These are phyloP conservation scores for Tolypocladium nubicola DNA, from an alignment of 2,329 filamentous ascomycete genomes.

Conservation along the genomic window DNA sequence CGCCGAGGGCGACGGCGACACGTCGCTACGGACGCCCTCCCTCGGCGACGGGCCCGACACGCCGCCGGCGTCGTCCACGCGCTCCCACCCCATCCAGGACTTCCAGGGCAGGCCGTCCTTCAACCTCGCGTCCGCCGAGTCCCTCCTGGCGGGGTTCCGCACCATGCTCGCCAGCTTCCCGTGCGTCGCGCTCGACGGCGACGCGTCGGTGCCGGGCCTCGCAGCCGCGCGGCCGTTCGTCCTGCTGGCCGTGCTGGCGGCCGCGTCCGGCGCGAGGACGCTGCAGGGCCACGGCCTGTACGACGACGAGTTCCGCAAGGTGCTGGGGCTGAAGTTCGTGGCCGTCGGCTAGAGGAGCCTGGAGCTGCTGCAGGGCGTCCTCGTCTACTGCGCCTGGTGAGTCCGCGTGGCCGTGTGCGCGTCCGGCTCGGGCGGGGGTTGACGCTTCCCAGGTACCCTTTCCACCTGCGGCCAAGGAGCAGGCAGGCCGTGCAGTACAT, in stretches of 20 bases:
- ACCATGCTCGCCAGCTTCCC: constrained; percentile 33
- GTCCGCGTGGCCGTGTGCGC: neutral
- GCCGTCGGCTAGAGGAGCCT: constrained; percentile 45
- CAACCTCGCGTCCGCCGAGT: constrained; percentile 41
- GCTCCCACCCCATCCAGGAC: constrained; percentile 23
- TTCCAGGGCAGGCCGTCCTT: constrained; percentile 40
- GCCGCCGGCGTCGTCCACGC: constrained; percentile 13
- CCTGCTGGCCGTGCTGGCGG: constrained; percentile 41
- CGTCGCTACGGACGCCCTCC: constrained; percentile 9
- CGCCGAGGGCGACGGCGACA: constrained; percentile 10
- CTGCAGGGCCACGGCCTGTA: constrained; percentile 42
- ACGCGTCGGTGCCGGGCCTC: constrained; percentile 31
- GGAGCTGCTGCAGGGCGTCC: constrained; percentile 44
- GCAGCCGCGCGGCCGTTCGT: constrained; percentile 39
- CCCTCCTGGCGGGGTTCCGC: constrained; percentile 31
- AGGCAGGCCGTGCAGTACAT: constrained; percentile 39
- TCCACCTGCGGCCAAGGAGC: constrained; percentile 40
- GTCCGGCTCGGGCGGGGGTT: neutral
- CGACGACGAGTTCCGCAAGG: constrained; percentile 47
- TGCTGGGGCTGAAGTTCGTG: constrained; percentile 45
- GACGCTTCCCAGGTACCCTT: constrained; percentile 36
- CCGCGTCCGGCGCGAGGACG: constrained; percentile 35
- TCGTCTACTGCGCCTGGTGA: constrained; percentile 50
- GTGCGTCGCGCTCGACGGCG: constrained; percentile 28
- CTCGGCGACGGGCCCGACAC: constrained; percentile 13